Conservation (phyloP, 805 yeast genomes). For the Candida pseudofarinosa region DNA sequence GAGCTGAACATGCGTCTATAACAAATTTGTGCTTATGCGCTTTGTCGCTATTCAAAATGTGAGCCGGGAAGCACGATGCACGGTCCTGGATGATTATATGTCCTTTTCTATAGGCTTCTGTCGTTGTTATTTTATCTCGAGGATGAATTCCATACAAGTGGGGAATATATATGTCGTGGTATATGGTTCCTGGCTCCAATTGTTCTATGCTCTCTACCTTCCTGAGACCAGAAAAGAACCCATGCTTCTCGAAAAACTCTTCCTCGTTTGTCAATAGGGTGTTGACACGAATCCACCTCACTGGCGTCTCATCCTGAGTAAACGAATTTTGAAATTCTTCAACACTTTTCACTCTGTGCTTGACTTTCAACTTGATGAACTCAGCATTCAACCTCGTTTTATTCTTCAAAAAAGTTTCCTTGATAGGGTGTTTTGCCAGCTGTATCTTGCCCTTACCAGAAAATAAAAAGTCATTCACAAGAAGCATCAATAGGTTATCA, state of each 20-base stretch:
- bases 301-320: constrained; percentile 56
- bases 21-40: constrained; percentile 50
- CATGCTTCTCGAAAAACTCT: constrained; percentile 32
- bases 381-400: constrained; percentile 83
- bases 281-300: constrained; percentile 79
- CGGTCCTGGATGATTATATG: constrained; percentile 88
- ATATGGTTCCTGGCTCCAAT: constrained; percentile 52
- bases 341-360: constrained; percentile 57
- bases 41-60: constrained; percentile 58
- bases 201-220: constrained; percentile 40
- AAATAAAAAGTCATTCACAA: constrained; percentile 79
- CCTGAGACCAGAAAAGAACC: constrained; percentile 39
- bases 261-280: constrained; percentile 47
- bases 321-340: constrained; percentile 39
- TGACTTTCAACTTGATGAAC: constrained; percentile 69
- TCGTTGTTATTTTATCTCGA: constrained; percentile 59
- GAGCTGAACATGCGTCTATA: constrained; percentile 96
- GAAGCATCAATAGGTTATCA: constrained; percentile 52
- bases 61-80: constrained; percentile 95
- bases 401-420: constrained; percentile 73
- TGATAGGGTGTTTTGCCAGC: constrained; percentile 83
- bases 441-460: constrained; percentile 77
- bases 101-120: constrained; percentile 71
- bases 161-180: constrained; percentile 69
- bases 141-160: constrained; percentile 82